Conservation (phyloP, 140 eudicot genomes). For the Artemisia princeps region DNA sequence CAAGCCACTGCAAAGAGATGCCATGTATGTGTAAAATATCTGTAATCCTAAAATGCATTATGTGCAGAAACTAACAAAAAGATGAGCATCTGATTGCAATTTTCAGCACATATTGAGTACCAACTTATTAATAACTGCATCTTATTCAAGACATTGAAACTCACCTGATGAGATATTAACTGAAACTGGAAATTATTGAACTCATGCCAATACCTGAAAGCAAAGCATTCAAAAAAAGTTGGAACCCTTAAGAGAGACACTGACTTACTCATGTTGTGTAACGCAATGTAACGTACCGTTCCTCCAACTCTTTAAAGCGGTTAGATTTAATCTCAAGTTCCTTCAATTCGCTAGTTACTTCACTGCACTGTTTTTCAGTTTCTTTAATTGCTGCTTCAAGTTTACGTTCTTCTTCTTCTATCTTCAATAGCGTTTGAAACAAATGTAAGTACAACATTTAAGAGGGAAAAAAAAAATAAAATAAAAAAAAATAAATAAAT, state of each 20-base stretch:
- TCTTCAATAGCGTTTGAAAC: constrained; percentile 34
- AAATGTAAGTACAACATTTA: constrained; percentile 12
- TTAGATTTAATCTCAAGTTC: constrained; percentile 76
- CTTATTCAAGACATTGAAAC: not conserved
- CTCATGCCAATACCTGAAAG: constrained; percentile 89
- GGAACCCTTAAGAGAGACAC: constrained; percentile 5
- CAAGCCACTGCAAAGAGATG: too few relatives aligned
- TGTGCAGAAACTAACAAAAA: too few relatives aligned
- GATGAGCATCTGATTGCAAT: too few relatives aligned
- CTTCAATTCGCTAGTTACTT: constrained; percentile 80
- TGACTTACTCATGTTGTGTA: not conserved
- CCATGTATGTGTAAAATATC: too few relatives aligned
- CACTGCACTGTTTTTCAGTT: constrained; percentile 81
- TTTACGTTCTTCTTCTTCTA: constrained; percentile 92
- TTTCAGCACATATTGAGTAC: too few relatives aligned
- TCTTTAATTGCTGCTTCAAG: constrained; percentile 95
- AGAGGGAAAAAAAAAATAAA: not conserved
- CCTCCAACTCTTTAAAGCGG: constrained; percentile 91
- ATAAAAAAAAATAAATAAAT: too few relatives aligned
- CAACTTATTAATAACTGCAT: too few relatives aligned
- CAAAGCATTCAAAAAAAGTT: constrained; percentile 4
- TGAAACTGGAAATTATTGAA: constrained; percentile 89
- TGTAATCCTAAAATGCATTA: too few relatives aligned
- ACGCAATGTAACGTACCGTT: constrained; percentile 43
- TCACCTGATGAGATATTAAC: constrained; percentile 83